Percentiles rank a stretch among this genome's conserved stretches.
phyloP scores from a whole-genome alignment of 2,329 filamentous ascomycete species.

The Scedosporium minutisporum region DNA sequence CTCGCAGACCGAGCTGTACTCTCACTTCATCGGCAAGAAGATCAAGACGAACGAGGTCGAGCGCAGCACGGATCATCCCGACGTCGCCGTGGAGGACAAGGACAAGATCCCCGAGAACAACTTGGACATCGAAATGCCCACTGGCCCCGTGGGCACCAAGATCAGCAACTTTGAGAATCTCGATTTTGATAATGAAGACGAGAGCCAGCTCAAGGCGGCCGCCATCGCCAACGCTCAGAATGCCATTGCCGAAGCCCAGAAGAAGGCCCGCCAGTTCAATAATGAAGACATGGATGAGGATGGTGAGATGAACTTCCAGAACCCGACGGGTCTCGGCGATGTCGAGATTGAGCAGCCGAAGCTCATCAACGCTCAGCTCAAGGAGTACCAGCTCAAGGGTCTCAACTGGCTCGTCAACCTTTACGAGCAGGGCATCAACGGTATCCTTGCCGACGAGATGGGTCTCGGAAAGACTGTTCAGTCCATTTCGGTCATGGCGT shows the following conservation, averaged over 20 bases:
- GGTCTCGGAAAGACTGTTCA: conserved; percentile 98
- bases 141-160: conserved; percentile 51
- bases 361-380: conserved; percentile 85
- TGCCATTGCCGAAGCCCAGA: conserved; percentile 87
- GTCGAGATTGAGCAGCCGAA: conserved; percentile 92
- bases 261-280: conserved; percentile 90
- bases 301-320: conserved; percentile 99
- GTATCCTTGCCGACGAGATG: conserved; percentile 98
- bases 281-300: conserved; percentile 74
- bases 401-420: conserved; percentile 98
- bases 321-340: conserved; percentile 87
- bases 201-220: conserved; percentile 67
- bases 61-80: conserved; percentile 73
- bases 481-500: conserved; percentile 98
- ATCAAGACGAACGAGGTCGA: conserved; percentile 97
- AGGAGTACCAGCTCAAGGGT: conserved; percentile 98
- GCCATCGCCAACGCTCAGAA: conserved; percentile 94
- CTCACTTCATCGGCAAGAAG: conserved; percentile 98
- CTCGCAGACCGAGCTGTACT: conserved; percentile 96
- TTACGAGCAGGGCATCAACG: conserved; percentile 99
- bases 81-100: conserved; percentile 49
- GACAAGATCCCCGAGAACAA: conserved; percentile 29
- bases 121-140: conserved; percentile 41
- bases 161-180: conserved; percentile 92
- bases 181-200: conserved; percentile 92